Evolutionary conservation across 208 protist species (phyloP).

Genomic region (Sergeia podlipaevii): DNA sequence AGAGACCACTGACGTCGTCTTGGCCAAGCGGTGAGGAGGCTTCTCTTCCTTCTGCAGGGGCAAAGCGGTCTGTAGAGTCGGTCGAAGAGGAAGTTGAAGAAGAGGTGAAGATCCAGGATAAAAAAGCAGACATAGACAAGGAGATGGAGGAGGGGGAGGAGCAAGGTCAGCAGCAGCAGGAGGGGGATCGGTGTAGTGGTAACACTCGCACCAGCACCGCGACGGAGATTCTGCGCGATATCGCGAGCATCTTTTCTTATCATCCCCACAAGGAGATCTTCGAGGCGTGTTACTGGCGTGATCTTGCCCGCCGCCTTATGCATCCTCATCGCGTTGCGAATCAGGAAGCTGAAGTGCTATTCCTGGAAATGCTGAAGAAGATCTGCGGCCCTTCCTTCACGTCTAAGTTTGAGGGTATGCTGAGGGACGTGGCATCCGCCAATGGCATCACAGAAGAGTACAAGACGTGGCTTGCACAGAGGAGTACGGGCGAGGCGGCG

Average conservation of each 20-base stretch:
- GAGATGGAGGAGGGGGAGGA: slow-evolving; percentile 1
- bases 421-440: slow-evolving; percentile 43
- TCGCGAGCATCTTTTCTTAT: slow-evolving; percentile 82
- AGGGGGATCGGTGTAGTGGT: neutral
- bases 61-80: neutral
- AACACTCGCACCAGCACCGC: neutral
- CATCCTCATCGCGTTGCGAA: slow-evolving; percentile 63
- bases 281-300: slow-evolving; percentile 95
- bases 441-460: slow-evolving; percentile 38
- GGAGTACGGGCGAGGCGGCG: neutral
- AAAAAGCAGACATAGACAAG: neutral
- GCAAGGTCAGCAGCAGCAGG: neutral
- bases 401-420: slow-evolving; percentile 96
- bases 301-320: slow-evolving; percentile 93
- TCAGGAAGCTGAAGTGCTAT: slow-evolving; percentile 85
- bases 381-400: slow-evolving; percentile 94
- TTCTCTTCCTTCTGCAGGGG: neutral
- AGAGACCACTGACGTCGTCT: slow-evolving; percentile 8
- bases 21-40: slow-evolving; percentile 18
- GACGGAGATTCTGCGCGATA: slow-evolving; percentile 30
- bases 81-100: neutral
- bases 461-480: slow-evolving; percentile 24
- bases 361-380: slow-evolving; percentile 91
- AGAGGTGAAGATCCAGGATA: neutral
- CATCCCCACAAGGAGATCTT: slow-evolving; percentile 95